phyloP scores from a whole-genome alignment of 2,329 filamentous ascomycete species.

The Aureobasidium uvarum region DNA sequence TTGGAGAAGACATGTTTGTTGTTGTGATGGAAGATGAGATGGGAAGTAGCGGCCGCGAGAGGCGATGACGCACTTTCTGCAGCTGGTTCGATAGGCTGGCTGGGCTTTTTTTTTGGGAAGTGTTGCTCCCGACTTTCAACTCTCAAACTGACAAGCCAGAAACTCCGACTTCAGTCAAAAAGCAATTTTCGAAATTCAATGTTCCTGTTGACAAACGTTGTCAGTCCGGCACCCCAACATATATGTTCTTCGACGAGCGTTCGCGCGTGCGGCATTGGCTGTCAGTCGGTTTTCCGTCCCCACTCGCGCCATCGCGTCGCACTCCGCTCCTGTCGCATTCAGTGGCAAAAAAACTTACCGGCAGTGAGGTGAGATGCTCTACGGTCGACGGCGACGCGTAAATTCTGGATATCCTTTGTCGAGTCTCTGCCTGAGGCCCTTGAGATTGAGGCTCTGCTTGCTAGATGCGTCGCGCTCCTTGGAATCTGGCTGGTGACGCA shows the following conservation, averaged over 20 bases:
- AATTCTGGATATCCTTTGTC: background rate
- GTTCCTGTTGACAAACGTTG: background rate
- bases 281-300: constrained; percentile 14
- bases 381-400: constrained; percentile 18
- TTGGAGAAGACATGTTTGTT: constrained; percentile 25
- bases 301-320: constrained; percentile 22
- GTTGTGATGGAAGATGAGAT: background rate
- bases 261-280: constrained; percentile 17
- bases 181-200: constrained; percentile 3
- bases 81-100: background rate
- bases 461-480: background rate
- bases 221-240: constrained; percentile 8
- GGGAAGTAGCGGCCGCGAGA: background rate
- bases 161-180: constrained; percentile 6
- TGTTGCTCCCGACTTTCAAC: constrained; percentile 3
- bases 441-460: constrained; percentile 13
- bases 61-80: constrained; percentile 5
- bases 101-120: background rate
- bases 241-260: background rate
- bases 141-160: constrained; percentile 23
- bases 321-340: constrained; percentile 17
- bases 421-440: background rate
- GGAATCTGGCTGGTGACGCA: constrained; percentile 11
- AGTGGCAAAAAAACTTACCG: constrained; percentile 23
- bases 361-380: background rate